Percentiles rank a stretch among this genome's conserved stretches.
Conservation (phyloP, 441 rosid species). For the Jatropha multifida region DNA sequence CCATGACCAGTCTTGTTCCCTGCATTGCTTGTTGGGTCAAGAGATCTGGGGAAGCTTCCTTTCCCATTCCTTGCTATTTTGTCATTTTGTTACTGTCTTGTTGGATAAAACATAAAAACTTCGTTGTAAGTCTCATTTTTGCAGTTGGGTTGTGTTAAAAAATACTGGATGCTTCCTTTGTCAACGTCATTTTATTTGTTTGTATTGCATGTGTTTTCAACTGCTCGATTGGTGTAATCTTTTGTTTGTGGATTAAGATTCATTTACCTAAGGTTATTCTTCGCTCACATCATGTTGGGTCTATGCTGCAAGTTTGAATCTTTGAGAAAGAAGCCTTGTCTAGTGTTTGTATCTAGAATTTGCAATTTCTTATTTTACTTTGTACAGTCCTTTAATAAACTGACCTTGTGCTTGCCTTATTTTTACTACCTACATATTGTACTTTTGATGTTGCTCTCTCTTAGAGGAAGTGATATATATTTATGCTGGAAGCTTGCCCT, state of each 20-base stretch:
- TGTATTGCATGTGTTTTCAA: background rate
- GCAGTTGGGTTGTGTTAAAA: conserved; percentile 1
- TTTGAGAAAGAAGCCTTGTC: background rate
- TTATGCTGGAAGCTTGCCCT: background rate
- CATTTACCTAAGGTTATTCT: background rate
- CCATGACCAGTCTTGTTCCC: background rate
- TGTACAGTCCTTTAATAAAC: background rate
- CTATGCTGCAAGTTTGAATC: background rate
- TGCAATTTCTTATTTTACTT: no score
- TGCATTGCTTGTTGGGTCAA: background rate
- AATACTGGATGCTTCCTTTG: conserved; percentile 5
- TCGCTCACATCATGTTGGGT: background rate
- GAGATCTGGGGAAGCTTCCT: conserved; percentile 11
- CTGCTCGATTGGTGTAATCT: background rate
- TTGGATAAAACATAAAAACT: conserved; percentile 8
- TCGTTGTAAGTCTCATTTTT: conserved; percentile 10
- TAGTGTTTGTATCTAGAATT: background rate
- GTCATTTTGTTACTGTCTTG: background rate
- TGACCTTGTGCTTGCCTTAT: background rate
- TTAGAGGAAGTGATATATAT: background rate
- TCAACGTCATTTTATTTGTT: conserved; percentile 8
- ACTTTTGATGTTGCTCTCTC: background rate
- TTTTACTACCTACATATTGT: background rate
- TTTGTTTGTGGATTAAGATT: background rate
- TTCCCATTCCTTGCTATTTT: background rate